Evolutionary conservation across 148 eudicot species (phyloP).

Genomic region (Euryodendron excelsum): DNA sequence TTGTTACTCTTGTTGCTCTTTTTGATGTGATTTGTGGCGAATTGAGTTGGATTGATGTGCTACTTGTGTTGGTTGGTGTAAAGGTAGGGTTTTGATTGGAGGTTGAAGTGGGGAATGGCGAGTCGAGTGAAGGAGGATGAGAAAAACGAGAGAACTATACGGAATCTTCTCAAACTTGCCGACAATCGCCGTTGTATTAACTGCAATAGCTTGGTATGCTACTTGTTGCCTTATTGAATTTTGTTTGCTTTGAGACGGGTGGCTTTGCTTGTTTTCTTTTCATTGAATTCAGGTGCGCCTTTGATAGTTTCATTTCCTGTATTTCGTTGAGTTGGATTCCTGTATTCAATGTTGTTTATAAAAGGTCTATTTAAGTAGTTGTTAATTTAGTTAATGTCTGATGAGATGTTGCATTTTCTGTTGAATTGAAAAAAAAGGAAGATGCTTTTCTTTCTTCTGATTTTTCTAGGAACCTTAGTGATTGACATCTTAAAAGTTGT

Average conservation of each 20-base stretch:
- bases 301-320: neutral
- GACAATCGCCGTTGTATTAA: conserved; percentile 76
- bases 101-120: conserved; percentile 49
- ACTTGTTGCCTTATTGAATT: neutral
- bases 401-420: neutral
- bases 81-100: conserved; percentile 29
- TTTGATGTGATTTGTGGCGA: conserved; percentile 8
- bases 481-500: neutral
- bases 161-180: conserved; percentile 70
- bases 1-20: neutral
- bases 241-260: neutral
- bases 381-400: neutral
- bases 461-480: neutral
- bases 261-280: neutral
- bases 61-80: neutral
- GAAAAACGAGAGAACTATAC: conserved; percentile 65
- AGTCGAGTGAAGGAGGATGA: conserved; percentile 74
- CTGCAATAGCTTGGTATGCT: conserved; percentile 61
- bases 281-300: neutral
- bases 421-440: neutral
- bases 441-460: neutral
- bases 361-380: neutral
- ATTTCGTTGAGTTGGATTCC: neutral
- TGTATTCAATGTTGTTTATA: neutral
- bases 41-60: neutral